These are phyloP conservation scores for Echinosphaeria canescens DNA, from an alignment of 2,329 filamentous ascomycete genomes.

Conservation along the genomic window DNA sequence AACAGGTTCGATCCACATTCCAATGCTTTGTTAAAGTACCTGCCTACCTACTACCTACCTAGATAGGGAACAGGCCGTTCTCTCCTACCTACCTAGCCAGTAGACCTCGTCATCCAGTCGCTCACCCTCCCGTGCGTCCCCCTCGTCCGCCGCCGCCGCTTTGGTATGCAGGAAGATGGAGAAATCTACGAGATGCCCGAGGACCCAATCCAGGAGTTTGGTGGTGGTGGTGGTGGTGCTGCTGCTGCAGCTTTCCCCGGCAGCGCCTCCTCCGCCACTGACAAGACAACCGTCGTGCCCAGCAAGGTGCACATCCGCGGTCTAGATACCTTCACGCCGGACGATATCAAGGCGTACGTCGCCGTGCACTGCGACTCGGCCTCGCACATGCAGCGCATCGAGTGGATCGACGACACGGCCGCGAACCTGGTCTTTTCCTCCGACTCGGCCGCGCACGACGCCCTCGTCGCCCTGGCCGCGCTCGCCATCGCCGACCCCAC, in stretches of 20 bases:
- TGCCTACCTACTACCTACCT: too few relatives aligned
- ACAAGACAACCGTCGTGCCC: conserved; percentile 11
- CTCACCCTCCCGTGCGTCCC: not conserved
- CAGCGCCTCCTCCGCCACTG: too few relatives aligned
- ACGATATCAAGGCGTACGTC: conserved; percentile 59
- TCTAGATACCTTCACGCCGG: conserved; percentile 60
- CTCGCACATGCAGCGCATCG: conserved; percentile 37
- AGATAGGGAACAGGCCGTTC: too few relatives aligned
- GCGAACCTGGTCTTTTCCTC: conserved; percentile 65
- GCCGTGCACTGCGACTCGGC: conserved; percentile 35
- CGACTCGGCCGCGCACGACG: conserved; percentile 26
- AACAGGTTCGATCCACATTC: conserved; percentile 7
- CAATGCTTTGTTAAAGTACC: too few relatives aligned
- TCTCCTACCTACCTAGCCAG: too few relatives aligned
- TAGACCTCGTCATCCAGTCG: not conserved
- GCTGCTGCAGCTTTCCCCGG: too few relatives aligned
- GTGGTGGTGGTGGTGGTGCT: too few relatives aligned
- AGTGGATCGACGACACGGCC: conserved; percentile 91
- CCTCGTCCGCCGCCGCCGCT: too few relatives aligned
- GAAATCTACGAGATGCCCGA: conserved; percentile 13
- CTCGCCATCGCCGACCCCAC: conserved; percentile 28
- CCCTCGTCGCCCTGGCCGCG: conserved; percentile 27
- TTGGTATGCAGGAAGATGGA: conserved; percentile 16
- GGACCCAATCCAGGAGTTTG: conserved; percentile 4
- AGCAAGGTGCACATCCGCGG: conserved; percentile 71